Evolutionary conservation across 257 asterid genomes (phyloP).

Genomic region (Vinca minor): DNA sequence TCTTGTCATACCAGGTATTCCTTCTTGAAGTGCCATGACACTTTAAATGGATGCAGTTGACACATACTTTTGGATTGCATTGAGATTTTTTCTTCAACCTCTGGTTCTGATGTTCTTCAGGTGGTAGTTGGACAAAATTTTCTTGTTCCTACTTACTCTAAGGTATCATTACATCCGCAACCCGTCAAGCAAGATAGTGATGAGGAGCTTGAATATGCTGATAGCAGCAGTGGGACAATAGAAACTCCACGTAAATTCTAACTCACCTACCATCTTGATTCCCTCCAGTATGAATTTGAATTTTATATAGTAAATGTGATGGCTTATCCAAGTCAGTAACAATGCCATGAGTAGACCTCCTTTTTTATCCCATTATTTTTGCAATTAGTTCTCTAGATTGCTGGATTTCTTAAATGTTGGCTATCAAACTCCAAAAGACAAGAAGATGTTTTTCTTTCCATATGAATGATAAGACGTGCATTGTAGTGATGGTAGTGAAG

Average conservation of each 20-base stretch:
- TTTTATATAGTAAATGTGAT: not conserved
- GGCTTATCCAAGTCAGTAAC: too few relatives aligned
- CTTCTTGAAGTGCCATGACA: conserved; percentile 13
- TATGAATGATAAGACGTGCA: too few relatives aligned
- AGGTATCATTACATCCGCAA: conserved; percentile 78
- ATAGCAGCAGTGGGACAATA: conserved; percentile 51
- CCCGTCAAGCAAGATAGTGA: conserved; percentile 94
- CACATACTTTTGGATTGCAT: not conserved
- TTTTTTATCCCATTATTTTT: too few relatives aligned
- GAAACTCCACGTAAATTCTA: conserved; percentile 55
- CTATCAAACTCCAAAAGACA: too few relatives aligned
- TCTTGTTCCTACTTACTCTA: conserved; percentile 85
- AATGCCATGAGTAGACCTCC: too few relatives aligned
- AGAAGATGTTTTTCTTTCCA: too few relatives aligned
- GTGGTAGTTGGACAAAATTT: conserved; percentile 66
- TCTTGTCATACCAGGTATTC: conserved; percentile 79
- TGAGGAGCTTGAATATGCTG: conserved; percentile 98
- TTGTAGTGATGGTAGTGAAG: too few relatives aligned
- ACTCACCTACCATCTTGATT: conserved; percentile 9
- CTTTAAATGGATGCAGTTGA: conserved; percentile 1
- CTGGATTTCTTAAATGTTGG: too few relatives aligned
- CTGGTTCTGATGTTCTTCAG: conserved; percentile 36
- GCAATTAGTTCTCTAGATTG: too few relatives aligned
- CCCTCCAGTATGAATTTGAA: not conserved
- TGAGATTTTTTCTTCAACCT: conserved; percentile 18